A percentile compares a stretch with the other conserved stretches of the same genome.
phyloP scores from a whole-genome alignment of 2,329 filamentous ascomycete species.

The Cercospora sesami region DNA sequence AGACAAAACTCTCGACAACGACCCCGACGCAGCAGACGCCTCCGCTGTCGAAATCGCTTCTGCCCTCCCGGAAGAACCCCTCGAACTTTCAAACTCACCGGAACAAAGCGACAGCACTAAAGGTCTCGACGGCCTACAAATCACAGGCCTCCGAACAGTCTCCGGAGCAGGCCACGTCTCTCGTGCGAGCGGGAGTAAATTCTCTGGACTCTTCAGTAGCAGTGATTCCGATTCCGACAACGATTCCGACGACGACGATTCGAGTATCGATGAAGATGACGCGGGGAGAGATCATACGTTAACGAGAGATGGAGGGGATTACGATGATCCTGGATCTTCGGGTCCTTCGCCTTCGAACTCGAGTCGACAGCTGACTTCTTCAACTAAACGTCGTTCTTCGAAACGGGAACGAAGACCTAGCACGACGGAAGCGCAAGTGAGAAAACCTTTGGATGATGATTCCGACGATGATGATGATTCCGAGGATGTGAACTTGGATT shows the following conservation, averaged over 20 bases:
- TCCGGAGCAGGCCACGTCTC: slow-evolving; percentile 16
- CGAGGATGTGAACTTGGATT: slow-evolving; percentile 16
- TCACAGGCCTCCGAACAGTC: slow-evolving; percentile 31
- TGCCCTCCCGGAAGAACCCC: slow-evolving; percentile 36
- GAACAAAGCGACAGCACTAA: not conserved
- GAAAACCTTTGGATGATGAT: slow-evolving; percentile 36
- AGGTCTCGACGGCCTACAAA: slow-evolving; percentile 29
- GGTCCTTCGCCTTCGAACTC: not conserved
- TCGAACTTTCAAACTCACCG: slow-evolving; percentile 16
- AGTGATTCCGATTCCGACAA: slow-evolving; percentile 32
- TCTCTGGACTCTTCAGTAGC: slow-evolving; percentile 36
- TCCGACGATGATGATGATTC: slow-evolving; percentile 26
- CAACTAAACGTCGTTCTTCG: slow-evolving; percentile 19
- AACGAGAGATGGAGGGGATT: slow-evolving; percentile 46
- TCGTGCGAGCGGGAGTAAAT: slow-evolving; percentile 25
- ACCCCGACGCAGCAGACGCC: slow-evolving; percentile 37
- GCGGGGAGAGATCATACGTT: slow-evolving; percentile 40
- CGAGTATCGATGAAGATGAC: slow-evolving; percentile 25
- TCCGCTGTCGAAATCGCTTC: slow-evolving; percentile 34
- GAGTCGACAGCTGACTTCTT: not conserved
- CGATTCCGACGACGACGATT: slow-evolving; percentile 50
- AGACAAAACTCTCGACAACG: slow-evolving; percentile 33
- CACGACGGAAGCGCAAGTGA: slow-evolving; percentile 40
- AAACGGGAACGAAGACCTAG: slow-evolving; percentile 26
- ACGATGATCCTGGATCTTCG: slow-evolving; percentile 46